Base-by-base conservation (phyloP, 176 grass and related monocot species). In the Cocos nucifera region DNA sequence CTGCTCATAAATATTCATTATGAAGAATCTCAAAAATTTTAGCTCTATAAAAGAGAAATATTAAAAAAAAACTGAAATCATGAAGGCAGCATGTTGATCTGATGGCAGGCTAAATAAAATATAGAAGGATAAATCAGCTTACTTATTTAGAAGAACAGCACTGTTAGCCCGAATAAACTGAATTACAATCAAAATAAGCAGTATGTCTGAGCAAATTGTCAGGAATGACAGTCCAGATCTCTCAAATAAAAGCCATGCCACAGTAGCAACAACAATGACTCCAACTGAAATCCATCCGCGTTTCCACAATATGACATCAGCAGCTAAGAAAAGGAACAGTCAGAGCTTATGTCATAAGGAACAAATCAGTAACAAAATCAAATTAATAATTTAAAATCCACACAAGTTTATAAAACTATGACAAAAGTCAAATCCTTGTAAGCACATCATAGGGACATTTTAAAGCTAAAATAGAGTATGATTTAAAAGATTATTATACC, bases 271-370 rank as follows among this genome's bases (percentile, higher is more conserved):
- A 51, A 86, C 70, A 69, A 97, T 78, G 44, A 84, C 66, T 60
- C 81, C 77, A 66, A 73, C 25, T 19, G 93, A 91, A 53, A 82
- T 64, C 59, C 69, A 64, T 54, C 56, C 73, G 20, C 66, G 30
- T 72, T 85, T 85, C 93, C 93, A 98, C 76, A 98, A 74, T 61
- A 98, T 85, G 68, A 98, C 86, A 80, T 98, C 88, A 25, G 87
- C 93, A 79, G 84, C 84, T 98, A 75, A 69, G 77, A 82, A 18
- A 23, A 63, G 17, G 63, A 59, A 44, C 53, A 59, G 15, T 60
- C 25, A 62, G 64, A 70, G 10, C 9, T 44, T 44, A 44, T 14
- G 10, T 14, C 35, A 44, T 44, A 10, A 12, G 10, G 35, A 44
- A 44, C 35, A 44, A 44, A 44, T 44, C 17, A 29, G 24, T 8